Evolutionary conservation across 306 rosid genomes (phyloP).

Genomic region (Canavalia ensiformis): DNA sequence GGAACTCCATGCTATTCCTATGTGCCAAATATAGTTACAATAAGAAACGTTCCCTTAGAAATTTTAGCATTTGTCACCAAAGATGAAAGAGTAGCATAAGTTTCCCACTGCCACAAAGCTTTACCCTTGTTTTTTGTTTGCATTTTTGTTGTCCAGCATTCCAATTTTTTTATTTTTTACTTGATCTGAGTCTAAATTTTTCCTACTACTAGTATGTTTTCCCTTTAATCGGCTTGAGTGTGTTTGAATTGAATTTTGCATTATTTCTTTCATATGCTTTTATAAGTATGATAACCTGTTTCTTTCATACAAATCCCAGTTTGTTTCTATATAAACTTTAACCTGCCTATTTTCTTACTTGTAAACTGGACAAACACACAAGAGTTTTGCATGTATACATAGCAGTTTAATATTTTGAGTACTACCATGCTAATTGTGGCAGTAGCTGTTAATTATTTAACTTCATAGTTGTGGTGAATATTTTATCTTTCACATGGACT

Average conservation of each 20-base stretch:
- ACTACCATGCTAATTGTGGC: not conserved
- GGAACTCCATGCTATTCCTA: not conserved
- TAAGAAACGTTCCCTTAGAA: not conserved
- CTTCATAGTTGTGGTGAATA: slow-evolving; percentile 1
- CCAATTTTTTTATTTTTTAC: not conserved
- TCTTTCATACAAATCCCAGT: not conserved
- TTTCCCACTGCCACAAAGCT: not conserved
- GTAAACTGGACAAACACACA: slow-evolving; percentile 3
- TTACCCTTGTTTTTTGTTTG: not conserved
- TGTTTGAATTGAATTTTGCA: not conserved
- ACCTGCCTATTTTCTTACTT: slow-evolving; percentile 25
- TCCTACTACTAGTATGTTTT: not conserved
- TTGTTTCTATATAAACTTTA: not conserved
- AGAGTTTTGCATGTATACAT: not conserved
- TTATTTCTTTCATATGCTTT: not conserved
- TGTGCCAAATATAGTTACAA: not conserved
- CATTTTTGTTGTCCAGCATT: not conserved
- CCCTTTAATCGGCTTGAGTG: slow-evolving; percentile 16
- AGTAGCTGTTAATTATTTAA: not conserved
- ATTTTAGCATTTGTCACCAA: not conserved
- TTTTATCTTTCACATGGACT: slow-evolving; percentile 24
- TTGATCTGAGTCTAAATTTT: not conserved
- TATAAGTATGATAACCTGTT: not conserved
- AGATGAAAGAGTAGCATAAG: not conserved
- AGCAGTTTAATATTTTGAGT: slow-evolving; percentile 16